A percentile compares a stretch with the other conserved stretches of the same genome.
phyloP scores from a whole-genome alignment of 148 eudicot species.

The Salicornia ramosissima region DNA sequence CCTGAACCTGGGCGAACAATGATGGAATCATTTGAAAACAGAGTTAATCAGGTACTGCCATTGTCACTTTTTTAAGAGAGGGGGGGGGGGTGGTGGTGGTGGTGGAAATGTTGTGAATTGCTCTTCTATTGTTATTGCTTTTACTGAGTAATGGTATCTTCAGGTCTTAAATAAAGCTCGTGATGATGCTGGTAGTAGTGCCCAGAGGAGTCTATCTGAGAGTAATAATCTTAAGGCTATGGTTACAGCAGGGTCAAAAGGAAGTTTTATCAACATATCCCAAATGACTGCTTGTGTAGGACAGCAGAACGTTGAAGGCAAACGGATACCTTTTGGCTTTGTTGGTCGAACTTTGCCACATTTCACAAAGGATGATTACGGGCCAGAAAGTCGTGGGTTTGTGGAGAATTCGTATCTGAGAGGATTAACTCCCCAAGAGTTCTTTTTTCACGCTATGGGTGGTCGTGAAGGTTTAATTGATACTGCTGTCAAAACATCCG shows the following conservation, averaged over 20 bases:
- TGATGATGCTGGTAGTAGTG: conserved; percentile 99
- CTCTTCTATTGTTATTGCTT: background rate
- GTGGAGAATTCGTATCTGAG: conserved; percentile 96
- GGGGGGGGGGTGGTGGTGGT: background rate
- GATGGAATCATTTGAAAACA: conserved; percentile 98
- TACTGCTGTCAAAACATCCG: conserved; percentile 98
- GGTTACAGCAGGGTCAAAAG: conserved; percentile 99
- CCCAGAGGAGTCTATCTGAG: conserved; percentile 86
- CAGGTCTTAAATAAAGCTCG: conserved; percentile 99
- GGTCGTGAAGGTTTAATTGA: conserved; percentile 99
- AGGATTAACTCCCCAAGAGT: conserved; percentile 96
- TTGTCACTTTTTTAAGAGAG: background rate
- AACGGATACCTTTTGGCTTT: conserved; percentile 94
- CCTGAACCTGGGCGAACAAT: conserved; percentile 99
- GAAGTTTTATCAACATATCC: conserved; percentile 97
- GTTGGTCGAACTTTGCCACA: conserved; percentile 91
- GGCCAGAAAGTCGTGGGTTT: conserved; percentile 99
- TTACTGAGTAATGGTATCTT: background rate
- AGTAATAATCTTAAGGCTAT: conserved; percentile 98
- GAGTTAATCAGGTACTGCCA: conserved; percentile 80
- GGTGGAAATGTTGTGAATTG: background rate
- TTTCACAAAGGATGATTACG: conserved; percentile 94
- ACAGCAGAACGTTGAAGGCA: conserved; percentile 99
- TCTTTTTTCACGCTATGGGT: conserved; percentile 99
- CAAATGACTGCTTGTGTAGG: conserved; percentile 99